Evolutionary conservation across 768 basidiomycete species (phyloP), one percentile per base, ranked within the genome.

Genomic region (Floccularia luteovirens): DNA sequence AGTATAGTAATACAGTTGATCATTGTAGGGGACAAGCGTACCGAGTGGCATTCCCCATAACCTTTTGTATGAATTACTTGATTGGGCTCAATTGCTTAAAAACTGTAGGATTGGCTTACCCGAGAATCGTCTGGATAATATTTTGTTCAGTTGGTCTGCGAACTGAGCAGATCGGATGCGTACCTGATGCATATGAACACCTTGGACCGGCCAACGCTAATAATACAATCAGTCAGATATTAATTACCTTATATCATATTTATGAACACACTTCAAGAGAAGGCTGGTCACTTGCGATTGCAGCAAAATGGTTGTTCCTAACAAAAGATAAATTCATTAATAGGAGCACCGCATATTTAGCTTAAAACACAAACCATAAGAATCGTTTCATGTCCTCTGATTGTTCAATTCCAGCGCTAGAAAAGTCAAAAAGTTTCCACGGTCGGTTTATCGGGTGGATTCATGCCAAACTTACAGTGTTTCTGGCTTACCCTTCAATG

Each of bases 11-110:
- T 30, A 30, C 27, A 30, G 8, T 14, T 14, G 14, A 30, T 14
- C 8, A 30, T 14, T 10, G 27, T 10, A 30, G 10, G 14, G 14
- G 27, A 10, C 8, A 30, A 13, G 50, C 64, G 32, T 43, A 74
- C 80, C 82, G 38, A 84, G 76, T 20, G 81, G 81, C 79, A 84
- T 82, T 3, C 82, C 82, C 74, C 79, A 83, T 11, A 82, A 36
- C 5, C 13, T 21, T n/a, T 17, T 5, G 6, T 31, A 10, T 21
- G 14, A 24, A 28, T 39, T 13, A 37, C 5, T 8, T 19, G 10
- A 23, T 10, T 11, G 5, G 8, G 10, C 36, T 16, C 10, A 10
- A 16, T 39, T 7, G 13, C 7, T 12, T 34, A 8, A 17, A 12
- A 8, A 34, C 20, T 19, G 16, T 17, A 22, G 3, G 13, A 34